A percentile compares a stretch with the other conserved stretches of the same genome.
phyloP scores from a whole-genome alignment of 2,329 filamentous ascomycete genomes.

The Rhinocladiella similis region DNA sequence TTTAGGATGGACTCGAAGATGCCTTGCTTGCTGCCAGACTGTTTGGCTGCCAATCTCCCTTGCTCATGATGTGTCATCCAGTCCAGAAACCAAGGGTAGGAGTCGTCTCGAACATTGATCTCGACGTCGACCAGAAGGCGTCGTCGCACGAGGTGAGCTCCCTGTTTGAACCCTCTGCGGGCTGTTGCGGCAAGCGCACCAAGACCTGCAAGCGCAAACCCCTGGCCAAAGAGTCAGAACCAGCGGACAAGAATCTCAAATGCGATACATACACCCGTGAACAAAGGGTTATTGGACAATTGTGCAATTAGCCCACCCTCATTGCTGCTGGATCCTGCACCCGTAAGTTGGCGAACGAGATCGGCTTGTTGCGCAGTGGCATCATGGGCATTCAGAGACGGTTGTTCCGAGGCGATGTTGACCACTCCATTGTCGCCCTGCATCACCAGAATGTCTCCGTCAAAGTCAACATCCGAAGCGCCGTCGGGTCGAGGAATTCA shows the following conservation, averaged over 20 bases:
- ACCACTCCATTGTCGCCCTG: constrained; percentile 25
- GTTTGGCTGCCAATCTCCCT: constrained; percentile 50
- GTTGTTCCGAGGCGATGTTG: constrained; percentile 10
- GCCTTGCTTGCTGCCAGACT: constrained; percentile 40
- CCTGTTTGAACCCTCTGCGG: constrained; percentile 72
- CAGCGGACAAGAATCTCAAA: background rate
- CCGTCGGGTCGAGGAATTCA: background rate
- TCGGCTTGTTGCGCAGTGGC: constrained; percentile 19
- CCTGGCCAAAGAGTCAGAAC: constrained; percentile 43
- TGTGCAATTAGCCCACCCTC: constrained; percentile 47
- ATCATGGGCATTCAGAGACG: constrained; percentile 12
- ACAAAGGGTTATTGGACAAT: constrained; percentile 50
- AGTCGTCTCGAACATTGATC: constrained; percentile 89
- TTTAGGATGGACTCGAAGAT: constrained; percentile 56
- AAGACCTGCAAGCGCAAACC: constrained; percentile 87
- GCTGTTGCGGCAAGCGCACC: constrained; percentile 79
- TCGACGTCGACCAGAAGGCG: constrained; percentile 93
- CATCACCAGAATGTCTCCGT: constrained; percentile 14
- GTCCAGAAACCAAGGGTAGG: constrained; percentile 89
- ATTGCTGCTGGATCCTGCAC: constrained; percentile 23
- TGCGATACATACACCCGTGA: constrained; percentile 46
- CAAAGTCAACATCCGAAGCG: background rate
- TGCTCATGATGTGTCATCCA: constrained; percentile 88
- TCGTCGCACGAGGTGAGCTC: constrained; percentile 72
- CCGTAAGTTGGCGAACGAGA: constrained; percentile 23